Conservation (phyloP, 176 grass and related monocot species). For the Microstegium vimineum region DNA sequence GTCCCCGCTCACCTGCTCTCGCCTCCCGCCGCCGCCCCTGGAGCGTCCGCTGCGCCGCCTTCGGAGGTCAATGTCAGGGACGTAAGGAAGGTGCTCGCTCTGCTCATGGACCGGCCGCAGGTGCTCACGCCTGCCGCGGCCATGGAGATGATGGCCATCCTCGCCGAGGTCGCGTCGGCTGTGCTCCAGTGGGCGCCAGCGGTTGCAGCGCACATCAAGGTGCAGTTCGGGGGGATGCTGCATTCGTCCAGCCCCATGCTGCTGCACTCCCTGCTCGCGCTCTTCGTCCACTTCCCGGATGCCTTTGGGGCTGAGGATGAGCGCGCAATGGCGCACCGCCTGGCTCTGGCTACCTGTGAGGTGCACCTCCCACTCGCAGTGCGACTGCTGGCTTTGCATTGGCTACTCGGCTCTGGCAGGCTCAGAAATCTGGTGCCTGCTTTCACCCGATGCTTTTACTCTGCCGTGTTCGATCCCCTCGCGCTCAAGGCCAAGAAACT, state of each 20-base stretch:
- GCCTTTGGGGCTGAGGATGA: conserved; percentile 67
- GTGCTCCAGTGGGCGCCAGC: conserved; percentile 69
- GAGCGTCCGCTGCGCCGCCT: conserved; percentile 12
- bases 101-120: conserved; percentile 73
- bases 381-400: conserved; percentile 76
- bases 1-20: conserved; percentile 42
- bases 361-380: conserved; percentile 45
- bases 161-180: conserved; percentile 43
- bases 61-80: conserved; percentile 82
- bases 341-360: conserved; percentile 56
- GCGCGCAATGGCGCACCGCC: conserved; percentile 40
- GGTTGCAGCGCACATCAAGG: conserved; percentile 68
- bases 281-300: conserved; percentile 56
- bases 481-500: conserved; percentile 87
- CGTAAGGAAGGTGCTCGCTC: conserved; percentile 63
- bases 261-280: conserved; percentile 63
- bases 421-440: conserved; percentile 27
- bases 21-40: neutral
- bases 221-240: conserved; percentile 76
- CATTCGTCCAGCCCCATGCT: conserved; percentile 64
- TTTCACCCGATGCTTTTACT: conserved; percentile 46
- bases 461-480: conserved; percentile 70
- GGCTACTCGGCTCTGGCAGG: conserved; percentile 57
- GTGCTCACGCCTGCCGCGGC: conserved; percentile 62
- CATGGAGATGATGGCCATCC: conserved; percentile 54